phyloP scores from a whole-genome alignment of 805 yeast species.

The Suhomyces prunicola region DNA sequence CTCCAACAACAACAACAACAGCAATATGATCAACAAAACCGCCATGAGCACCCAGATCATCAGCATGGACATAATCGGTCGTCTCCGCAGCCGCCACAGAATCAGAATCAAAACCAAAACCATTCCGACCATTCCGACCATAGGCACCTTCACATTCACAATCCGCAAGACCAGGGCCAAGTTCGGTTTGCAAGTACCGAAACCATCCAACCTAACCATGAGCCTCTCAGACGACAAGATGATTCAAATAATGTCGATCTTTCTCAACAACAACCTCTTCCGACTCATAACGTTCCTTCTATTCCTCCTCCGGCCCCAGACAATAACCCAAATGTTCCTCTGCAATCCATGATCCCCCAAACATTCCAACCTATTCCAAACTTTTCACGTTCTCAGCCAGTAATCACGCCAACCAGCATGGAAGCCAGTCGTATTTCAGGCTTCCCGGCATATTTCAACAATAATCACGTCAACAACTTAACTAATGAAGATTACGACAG shows the following conservation, averaged over 20 bases:
- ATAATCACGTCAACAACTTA: slow-evolving; percentile 20
- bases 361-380: neutral
- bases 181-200: neutral
- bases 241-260: neutral
- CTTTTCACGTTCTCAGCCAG: neutral
- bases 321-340: neutral
- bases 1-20: neutral
- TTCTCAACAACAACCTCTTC: slow-evolving; percentile 2
- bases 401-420: slow-evolving; percentile 4
- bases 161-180: neutral
- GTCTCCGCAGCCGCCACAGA: neutral
- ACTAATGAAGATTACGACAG: slow-evolving; percentile 41
- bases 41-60: neutral
- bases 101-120: neutral
- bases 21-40: slow-evolving; percentile 4
- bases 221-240: neutral
- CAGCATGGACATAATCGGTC: neutral
- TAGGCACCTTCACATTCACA: slow-evolving; percentile 1
- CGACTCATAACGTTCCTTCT: neutral
- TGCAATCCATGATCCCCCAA: neutral
- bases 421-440: slow-evolving; percentile 6
- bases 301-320: neutral
- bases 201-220: neutral
- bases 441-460: slow-evolving; percentile 19
- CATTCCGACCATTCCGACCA: neutral